Evolutionary conservation across 257 asterid species (phyloP), one percentile per base, ranked within the genome.

Genomic region (Eustoma russellianum): DNA sequence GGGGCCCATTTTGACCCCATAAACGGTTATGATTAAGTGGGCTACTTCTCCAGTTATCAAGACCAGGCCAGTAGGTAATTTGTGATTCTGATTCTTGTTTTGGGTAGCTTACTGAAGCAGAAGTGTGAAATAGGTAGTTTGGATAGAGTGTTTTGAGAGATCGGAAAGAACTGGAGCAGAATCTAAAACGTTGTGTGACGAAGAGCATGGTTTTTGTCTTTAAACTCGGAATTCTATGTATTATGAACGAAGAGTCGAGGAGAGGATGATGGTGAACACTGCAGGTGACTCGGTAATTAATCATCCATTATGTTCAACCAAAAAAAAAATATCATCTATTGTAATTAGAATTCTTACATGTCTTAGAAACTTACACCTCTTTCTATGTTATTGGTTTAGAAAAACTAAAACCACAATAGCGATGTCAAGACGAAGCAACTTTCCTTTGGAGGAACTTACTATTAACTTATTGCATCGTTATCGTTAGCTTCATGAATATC

Each of bases 1-100:
- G 55, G 13, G 98, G 95, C n/a, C 95, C 95, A 33, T 72, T 72
- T 56, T 84, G 70, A 5, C 98, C 98, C 98, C 98, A 87, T 16
- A 49, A 59, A 5, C 92, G 88, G 67, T 71, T 63, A 9, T 70
- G 79, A 74, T 91, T 84, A 57, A 82, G 74, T 13, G 90, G 79
- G 62, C 74, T 60, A 33, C 50, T 71, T 71, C 98, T 80, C 96
- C 96, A 91, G 53, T 68, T 60, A 15, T 76, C 72, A 56, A 91
- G 84, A 62, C 98, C 98, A 54, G 88, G 65, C 98, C 96, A 87
- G 59, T 74, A 84, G 30, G 41, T 38, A 4, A 13, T 13, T 24
- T 40, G 68, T 44, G 52, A 13, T 40, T 30, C 40, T 9, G 53
- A 6, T 41, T 17, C 55, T 63, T 33, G 49, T 16, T 3, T 33